These are phyloP conservation scores for Crithidia fasciculata DNA, from an alignment of 208 protist genomes.

Conservation along the genomic window DNA sequence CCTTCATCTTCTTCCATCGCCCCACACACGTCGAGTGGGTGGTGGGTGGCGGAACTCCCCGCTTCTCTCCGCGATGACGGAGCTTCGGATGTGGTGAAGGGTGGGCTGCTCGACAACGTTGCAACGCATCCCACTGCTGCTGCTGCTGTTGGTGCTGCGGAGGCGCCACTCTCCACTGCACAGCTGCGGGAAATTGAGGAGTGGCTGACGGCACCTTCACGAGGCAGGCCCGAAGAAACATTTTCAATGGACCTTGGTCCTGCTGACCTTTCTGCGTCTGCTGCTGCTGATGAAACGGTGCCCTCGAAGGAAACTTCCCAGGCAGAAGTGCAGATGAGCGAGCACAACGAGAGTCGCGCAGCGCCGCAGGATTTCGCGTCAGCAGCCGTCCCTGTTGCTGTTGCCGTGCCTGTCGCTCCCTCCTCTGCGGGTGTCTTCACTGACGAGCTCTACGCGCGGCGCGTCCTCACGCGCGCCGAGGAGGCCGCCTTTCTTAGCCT, in stretches of 20 bases:
- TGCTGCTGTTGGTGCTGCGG: neutral
- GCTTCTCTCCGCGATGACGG: neutral
- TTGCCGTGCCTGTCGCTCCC: no score
- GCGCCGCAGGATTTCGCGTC: no score
- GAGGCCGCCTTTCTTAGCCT: conserved; percentile 20
- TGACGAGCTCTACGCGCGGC: conserved; percentile 10
- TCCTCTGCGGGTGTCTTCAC: conserved; percentile 1
- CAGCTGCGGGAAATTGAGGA: neutral
- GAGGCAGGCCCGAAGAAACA: no score
- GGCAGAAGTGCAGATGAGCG: no score
- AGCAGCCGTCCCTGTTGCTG: no score
- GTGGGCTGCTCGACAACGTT: neutral
- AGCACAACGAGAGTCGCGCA: no score
- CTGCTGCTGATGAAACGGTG: no score
- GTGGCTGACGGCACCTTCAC: neutral
- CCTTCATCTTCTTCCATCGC: neutral
- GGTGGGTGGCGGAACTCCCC: neutral
- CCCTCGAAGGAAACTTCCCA: no score
- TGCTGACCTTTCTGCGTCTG: neutral
- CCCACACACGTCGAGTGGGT: neutral
- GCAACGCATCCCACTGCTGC: neutral
- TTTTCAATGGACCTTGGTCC: neutral
- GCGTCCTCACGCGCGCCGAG: conserved; percentile 16
- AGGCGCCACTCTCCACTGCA: neutral
- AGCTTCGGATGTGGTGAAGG: neutral